Conservation (phyloP, 2,329 filamentous ascomycete species). For the Cladorrhinum sp. region DNA sequence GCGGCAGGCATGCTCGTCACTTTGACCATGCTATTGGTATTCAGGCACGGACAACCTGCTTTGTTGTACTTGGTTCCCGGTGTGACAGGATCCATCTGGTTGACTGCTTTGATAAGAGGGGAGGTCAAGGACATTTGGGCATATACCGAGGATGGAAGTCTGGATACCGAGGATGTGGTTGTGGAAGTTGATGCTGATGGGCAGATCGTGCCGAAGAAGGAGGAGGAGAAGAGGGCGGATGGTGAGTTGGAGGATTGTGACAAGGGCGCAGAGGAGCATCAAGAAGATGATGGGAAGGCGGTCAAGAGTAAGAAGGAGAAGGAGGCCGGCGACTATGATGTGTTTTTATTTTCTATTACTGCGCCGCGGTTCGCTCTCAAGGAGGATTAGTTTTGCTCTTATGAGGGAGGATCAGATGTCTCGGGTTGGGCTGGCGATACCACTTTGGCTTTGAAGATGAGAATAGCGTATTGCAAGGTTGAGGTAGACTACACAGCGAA, state of each 20-base stretch:
- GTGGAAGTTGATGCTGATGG: constrained; percentile 53
- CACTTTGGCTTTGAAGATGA: too few relatives aligned
- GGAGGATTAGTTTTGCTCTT: not conserved
- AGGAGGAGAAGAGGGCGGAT: constrained; percentile 33
- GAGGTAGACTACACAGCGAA: not conserved
- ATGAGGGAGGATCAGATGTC: too few relatives aligned
- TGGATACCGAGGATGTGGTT: constrained; percentile 54
- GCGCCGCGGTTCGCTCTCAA: constrained; percentile 14
- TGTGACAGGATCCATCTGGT: constrained; percentile 72
- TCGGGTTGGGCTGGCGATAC: too few relatives aligned
- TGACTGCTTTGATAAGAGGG: constrained; percentile 66
- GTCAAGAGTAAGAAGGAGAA: constrained; percentile 10
- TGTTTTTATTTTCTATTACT: constrained; percentile 31
- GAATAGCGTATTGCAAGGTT: too few relatives aligned
- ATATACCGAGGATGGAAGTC: constrained; percentile 70
- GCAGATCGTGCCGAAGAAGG: constrained; percentile 41
- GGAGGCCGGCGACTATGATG: constrained; percentile 17
- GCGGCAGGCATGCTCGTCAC: constrained; percentile 73
- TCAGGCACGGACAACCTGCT: constrained; percentile 81
- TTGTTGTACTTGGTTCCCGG: constrained; percentile 89
- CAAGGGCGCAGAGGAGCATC: too few relatives aligned
- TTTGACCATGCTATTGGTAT: constrained; percentile 71
- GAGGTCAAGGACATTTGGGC: constrained; percentile 75
- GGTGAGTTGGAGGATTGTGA: constrained; percentile 31
- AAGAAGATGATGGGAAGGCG: constrained; percentile 25